Base-by-base conservation (phyloP, 495 filamentous ascomycete species). In the Penicillium ochrochloron region DNA sequence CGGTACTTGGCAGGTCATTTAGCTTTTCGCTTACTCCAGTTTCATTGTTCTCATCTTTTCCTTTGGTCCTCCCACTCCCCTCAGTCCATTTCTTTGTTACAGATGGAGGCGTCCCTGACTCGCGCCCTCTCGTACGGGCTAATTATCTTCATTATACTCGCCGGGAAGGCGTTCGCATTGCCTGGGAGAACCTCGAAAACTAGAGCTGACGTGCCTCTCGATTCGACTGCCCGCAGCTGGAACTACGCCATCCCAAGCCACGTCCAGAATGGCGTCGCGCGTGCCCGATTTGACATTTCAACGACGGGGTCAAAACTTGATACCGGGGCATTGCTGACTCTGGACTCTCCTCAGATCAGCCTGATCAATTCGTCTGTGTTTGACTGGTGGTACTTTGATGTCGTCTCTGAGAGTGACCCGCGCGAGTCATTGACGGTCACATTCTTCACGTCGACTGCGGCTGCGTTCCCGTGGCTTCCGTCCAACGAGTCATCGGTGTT, bases 371-470 rank as follows among this genome's bases (percentile, higher is more conserved):
- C 39, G 39, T 66, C 73, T 39, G 70, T 70, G 12, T 80, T 71
- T 51, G 76, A 79, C 65, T 79, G 77, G 76, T 80, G 76, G 78
- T 78, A 76, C 65, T 80, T 78, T 29, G 77, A 80, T 62, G 76
- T 64, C 12, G 66, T 80, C 14, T 66, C 73, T 7, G 34, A 52
- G 4, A 46, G 54, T 4, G 61, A 68, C 59, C 57, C 66, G 1
- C 55, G 60, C 15, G 65, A 65, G 21, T 70, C 66, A 1, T 25
- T 79, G 5, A 68, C 67, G 0, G 25, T 79, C 9, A 73, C 69
- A 12, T 76, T 80, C 62, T 74, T 72, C 54, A 68, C 69, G 8
- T 66, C 73, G 7, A 61, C 68, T 1, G 52, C 59, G 7, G 29
- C 19, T 19, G 72, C 68, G n/a, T 75, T 72, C 48, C 68, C 70